phyloP scores from a whole-genome alignment of 176 grass and related monocot genomes.

The Rhynchospora breviuscula region DNA sequence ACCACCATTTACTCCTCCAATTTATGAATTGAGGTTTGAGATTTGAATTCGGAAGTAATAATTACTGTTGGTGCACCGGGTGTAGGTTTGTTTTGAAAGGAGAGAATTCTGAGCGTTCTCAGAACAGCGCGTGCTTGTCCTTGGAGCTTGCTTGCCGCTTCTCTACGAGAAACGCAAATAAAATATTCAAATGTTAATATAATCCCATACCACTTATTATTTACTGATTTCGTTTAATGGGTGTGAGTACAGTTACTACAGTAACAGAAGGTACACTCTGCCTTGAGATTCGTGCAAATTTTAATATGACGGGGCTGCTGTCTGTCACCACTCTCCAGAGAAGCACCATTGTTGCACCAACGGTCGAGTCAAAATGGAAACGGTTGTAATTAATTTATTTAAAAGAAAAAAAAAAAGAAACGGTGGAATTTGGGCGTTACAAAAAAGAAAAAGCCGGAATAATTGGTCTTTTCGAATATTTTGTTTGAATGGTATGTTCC shows the following conservation, averaged over 20 bases:
- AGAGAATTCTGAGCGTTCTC: background rate
- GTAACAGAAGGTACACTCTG: too few relatives aligned
- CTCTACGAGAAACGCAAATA: background rate
- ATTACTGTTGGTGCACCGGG: background rate
- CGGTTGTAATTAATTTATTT: background rate
- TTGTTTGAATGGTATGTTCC: background rate
- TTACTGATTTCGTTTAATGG: background rate
- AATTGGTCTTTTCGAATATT: background rate
- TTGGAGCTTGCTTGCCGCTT: constrained; percentile 28
- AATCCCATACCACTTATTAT: background rate
- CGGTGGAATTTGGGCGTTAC: background rate
- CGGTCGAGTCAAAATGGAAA: constrained; percentile 23
- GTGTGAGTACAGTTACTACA: background rate
- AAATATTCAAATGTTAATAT: background rate
- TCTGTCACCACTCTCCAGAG: background rate
- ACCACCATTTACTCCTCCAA: background rate
- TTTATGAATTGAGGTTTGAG: too few relatives aligned
- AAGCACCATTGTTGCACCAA: background rate
- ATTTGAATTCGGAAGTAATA: background rate
- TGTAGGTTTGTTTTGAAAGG: background rate
- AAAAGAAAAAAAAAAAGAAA: background rate
- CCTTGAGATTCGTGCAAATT: constrained; percentile 7
- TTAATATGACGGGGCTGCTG: background rate
- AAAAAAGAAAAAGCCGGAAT: background rate
- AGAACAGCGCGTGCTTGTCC: constrained; percentile 30